Evolutionary conservation across 164 flowering plant genomes (phyloP).

Genomic region (Vitis vinifera): ASM3070453v1 NC_081810.1:29501-30000

Average conservation of each 20-base stretch:
- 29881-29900: slow-evolving; percentile 94
- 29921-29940: slow-evolving; percentile 86
- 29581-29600: slow-evolving; percentile 89
- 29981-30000: slow-evolving; percentile 86
- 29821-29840: not conserved
- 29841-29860: too few relatives aligned
- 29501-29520: slow-evolving; percentile 65
- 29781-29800: not conserved
- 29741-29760: slow-evolving; percentile 87
- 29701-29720: slow-evolving; percentile 68
- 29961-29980: slow-evolving; percentile 88
- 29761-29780: slow-evolving; percentile 89
- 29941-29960: slow-evolving; percentile 87
- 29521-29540: slow-evolving; percentile 60
- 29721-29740: slow-evolving; percentile 81
- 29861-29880: slow-evolving; percentile 61
- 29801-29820: too few relatives aligned
- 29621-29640: slow-evolving; percentile 89
- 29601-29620: slow-evolving; percentile 88
- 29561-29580: slow-evolving; percentile 91
- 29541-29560: slow-evolving; percentile 82
- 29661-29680: slow-evolving; percentile 87
- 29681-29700: slow-evolving; percentile 75
- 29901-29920: slow-evolving; percentile 77
- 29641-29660: slow-evolving; percentile 76